A percentile compares a stretch with the other conserved stretches of the same genome.
These are phyloP conservation scores for Melanopsichium pennsylvanicum DNA, from an alignment of 1,284 basidiomycete genomes.

Conservation along the genomic window DNA sequence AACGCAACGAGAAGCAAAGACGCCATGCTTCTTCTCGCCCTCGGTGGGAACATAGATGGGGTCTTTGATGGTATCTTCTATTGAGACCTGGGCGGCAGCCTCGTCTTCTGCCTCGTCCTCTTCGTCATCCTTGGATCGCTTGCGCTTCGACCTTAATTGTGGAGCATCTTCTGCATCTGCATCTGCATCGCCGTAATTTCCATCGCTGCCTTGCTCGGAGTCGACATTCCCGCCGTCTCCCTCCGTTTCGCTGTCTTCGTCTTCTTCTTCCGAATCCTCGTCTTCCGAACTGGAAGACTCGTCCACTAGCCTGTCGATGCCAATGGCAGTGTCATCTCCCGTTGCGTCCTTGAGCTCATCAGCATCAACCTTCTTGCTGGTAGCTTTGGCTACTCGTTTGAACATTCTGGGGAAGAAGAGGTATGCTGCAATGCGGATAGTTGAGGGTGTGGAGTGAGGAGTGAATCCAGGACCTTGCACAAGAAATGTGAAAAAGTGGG, in stretches of 20 bases:
- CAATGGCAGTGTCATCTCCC: conserved; percentile 40
- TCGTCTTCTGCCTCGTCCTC: conserved; percentile 7
- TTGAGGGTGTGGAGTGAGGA: neutral
- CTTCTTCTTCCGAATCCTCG: conserved; percentile 21
- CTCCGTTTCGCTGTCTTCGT: conserved; percentile 10
- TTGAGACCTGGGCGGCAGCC: conserved; percentile 25
- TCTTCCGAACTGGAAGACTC: conserved; percentile 39
- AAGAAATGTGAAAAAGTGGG: conserved; percentile 11
- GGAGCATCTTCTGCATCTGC: conserved; percentile 14
- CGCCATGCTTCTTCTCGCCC: conserved; percentile 41
- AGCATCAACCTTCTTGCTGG: conserved; percentile 18
- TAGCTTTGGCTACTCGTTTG: conserved; percentile 42
- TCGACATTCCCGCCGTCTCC: conserved; percentile 1
- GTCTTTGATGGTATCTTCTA: conserved; percentile 31
- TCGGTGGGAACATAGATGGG: conserved; percentile 42
- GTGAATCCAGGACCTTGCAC: neutral
- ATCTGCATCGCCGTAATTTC: neutral
- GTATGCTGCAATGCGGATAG: neutral
- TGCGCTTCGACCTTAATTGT: conserved; percentile 29
- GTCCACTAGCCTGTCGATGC: conserved; percentile 43
- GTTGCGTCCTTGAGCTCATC: conserved; percentile 25
- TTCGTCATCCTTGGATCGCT: conserved; percentile 19
- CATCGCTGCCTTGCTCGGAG: neutral
- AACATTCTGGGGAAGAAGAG: conserved; percentile 16
- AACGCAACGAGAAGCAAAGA: conserved; percentile 33